Percentiles rank a stretch among this genome's conserved stretches.
Conservation (phyloP, 129 eudicot genomes). For the Pittosporum tobira region DNA sequence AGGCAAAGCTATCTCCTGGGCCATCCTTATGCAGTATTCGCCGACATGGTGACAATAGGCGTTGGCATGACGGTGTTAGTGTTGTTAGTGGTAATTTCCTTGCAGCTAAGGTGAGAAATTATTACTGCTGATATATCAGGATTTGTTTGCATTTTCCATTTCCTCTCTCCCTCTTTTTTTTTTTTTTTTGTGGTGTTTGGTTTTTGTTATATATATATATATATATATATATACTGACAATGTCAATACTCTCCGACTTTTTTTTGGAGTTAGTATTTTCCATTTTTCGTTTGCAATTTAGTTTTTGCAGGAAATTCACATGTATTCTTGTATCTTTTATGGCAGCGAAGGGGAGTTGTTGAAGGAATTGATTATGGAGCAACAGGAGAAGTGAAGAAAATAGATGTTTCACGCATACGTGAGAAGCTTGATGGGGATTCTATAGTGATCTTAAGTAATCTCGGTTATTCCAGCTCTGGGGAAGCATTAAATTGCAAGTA, state of each 20-base stretch:
- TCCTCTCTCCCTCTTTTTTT: too few species aligned
- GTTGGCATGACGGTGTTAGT: slow-evolving; percentile 75
- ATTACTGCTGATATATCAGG: not conserved
- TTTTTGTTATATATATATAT: not conserved
- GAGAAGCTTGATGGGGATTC: slow-evolving; percentile 77
- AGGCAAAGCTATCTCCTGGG: slow-evolving; percentile 92
- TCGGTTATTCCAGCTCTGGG: slow-evolving; percentile 98
- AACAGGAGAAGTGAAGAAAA: slow-evolving; percentile 98
- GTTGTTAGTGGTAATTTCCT: slow-evolving; percentile 96
- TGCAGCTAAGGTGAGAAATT: slow-evolving; percentile 75
- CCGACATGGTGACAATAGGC: slow-evolving; percentile 87
- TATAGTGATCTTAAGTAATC: slow-evolving; percentile 74
- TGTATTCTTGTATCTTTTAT: slow-evolving; percentile 4
- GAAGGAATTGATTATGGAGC: slow-evolving; percentile 93
- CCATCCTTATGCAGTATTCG: slow-evolving; percentile 83
- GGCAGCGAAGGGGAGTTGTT: slow-evolving; percentile 92
- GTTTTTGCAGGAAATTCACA: not conserved
- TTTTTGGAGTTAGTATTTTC: too few species aligned
- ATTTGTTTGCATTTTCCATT: too few species aligned
- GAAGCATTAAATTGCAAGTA: slow-evolving; percentile 99
- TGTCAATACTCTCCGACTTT: too few species aligned
- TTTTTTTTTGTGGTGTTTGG: not conserved
- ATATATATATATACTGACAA: too few species aligned
- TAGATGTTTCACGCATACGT: slow-evolving; percentile 75
- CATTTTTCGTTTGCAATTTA: not conserved